Conservation (phyloP, 495 filamentous ascomycete species). For the Daldinia bambusicola region DNA sequence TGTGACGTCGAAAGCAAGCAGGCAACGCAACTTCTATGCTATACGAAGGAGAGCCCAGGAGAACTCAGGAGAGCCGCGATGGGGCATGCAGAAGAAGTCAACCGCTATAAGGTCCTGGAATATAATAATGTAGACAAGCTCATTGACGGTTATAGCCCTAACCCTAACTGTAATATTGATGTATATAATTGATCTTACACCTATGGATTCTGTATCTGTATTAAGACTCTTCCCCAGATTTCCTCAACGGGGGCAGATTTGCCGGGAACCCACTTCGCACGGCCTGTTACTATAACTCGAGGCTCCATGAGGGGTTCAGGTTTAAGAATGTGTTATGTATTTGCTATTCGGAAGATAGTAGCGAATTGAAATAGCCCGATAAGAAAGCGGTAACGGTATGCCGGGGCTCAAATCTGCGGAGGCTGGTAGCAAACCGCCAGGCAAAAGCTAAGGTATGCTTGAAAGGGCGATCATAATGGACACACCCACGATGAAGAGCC, state of each 20-base stretch:
- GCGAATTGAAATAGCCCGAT: neutral
- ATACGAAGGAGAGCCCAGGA: neutral
- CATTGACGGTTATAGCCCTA: neutral
- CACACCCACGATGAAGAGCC: neutral
- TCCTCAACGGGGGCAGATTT: neutral
- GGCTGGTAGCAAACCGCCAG: slow-evolving; percentile 33
- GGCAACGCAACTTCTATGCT: neutral
- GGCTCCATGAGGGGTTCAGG: neutral
- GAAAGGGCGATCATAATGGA: slow-evolving; percentile 5
- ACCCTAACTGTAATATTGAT: neutral
- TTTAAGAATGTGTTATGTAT: neutral
- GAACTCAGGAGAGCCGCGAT: neutral
- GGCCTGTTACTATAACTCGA: neutral
- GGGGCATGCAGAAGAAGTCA: neutral
- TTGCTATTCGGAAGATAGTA: slow-evolving; percentile 2
- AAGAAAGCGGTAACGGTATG: slow-evolving; percentile 6
- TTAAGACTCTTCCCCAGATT: slow-evolving; percentile 29
- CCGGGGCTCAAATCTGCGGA: neutral
- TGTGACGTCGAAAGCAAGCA: neutral
- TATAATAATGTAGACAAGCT: neutral
- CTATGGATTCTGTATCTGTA: neutral
- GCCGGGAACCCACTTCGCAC: neutral
- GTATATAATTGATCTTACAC: neutral
- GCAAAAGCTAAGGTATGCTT: slow-evolving; percentile 6
- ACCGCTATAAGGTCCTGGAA: neutral